Evolutionary conservation across 2,329 filamentous ascomycete species (phyloP), one percentile per base, ranked within the genome.

Genomic region (Gaeumannomyces sp.): DNA sequence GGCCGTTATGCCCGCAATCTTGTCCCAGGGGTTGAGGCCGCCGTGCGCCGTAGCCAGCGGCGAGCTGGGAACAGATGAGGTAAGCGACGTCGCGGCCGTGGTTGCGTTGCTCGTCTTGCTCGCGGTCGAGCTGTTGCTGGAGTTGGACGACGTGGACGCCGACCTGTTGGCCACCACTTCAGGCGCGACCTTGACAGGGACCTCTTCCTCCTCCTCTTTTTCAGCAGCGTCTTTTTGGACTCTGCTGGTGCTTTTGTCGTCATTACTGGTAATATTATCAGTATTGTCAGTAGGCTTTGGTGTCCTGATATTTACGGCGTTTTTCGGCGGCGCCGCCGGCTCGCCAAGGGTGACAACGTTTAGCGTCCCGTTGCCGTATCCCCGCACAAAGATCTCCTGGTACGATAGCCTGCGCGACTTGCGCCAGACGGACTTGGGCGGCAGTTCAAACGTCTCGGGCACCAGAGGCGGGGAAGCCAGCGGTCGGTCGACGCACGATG

Each of bases 291-390:
- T 16, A 16, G 38, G 38, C 38, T 19, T 45, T 19, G 16, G 5
- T 1, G 16, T 59, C 59, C 16, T 14, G 59, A 38, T 22, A 14
- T 28, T 25, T 5, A 22, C 22, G 22, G 3, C 22, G 0, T 25
- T 7, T 11, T 53, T 22, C 2, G 13, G 45, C 2, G 13, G 45
- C n/a, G 10, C 19, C 19, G 33, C 8, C 14, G 25, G 10, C 19
- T 38, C 14, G 33, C 31, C 29, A 14, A 45, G 19, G 3, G 28
- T 45, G 6, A 19, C 28, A 19, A 63, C 61, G 25, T 38, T 27
- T 50, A 81, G 81, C 2, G 79, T 83, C 1, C 81, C 82, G 61
- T 85, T 85, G 13, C 83, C 83, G 65, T 85, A 85, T 0, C 82
- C 81, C 5, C 80, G 76, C 8, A 85, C 77, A 0, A 84, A 73